phyloP scores from a whole-genome alignment of 75 land plant genomes.

The Pseudotsuga menziesii region DNA sequence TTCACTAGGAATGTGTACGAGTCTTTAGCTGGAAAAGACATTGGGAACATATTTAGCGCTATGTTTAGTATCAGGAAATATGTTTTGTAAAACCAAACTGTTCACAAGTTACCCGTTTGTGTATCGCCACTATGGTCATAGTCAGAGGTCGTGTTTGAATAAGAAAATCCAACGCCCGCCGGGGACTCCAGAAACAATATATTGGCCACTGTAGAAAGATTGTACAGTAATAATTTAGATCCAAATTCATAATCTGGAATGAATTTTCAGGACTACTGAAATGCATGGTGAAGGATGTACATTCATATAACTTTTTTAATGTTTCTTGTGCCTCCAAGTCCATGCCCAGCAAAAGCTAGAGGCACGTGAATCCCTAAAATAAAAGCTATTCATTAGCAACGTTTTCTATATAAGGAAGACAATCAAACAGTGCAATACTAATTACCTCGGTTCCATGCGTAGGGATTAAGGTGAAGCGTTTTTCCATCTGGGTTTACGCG shows the following conservation, averaged over 20 bases:
- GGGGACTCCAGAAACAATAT: constrained; percentile 67
- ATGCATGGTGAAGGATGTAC: no score
- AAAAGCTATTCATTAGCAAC: no score
- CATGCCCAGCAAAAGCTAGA: no score
- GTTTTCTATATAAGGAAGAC: not conserved
- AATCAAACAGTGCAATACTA: no score
- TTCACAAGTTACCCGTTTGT: constrained; percentile 20
- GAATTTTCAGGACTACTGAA: no score
- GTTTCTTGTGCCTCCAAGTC: no score
- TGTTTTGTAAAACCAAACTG: not conserved
- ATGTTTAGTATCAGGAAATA: no score
- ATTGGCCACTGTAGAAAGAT: constrained; percentile 46
- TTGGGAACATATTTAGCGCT: not conserved
- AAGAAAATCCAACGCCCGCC: constrained; percentile 57
- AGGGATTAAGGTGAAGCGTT: constrained; percentile 46
- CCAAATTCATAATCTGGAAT: no score
- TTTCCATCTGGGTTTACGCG: constrained; percentile 52
- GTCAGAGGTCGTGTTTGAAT: constrained; percentile 41
- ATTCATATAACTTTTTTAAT: no score
- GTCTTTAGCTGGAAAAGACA: constrained; percentile 25
- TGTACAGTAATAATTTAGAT: no score
- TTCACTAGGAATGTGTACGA: constrained; percentile 31
- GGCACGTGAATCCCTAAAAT: no score
- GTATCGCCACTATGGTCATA: constrained; percentile 30
- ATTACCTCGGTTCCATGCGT: constrained; percentile 66